These are phyloP conservation scores for Graphilbum ipis-grandicollis DNA, from an alignment of 2,329 filamentous ascomycete species.

Conservation along the genomic window DNA sequence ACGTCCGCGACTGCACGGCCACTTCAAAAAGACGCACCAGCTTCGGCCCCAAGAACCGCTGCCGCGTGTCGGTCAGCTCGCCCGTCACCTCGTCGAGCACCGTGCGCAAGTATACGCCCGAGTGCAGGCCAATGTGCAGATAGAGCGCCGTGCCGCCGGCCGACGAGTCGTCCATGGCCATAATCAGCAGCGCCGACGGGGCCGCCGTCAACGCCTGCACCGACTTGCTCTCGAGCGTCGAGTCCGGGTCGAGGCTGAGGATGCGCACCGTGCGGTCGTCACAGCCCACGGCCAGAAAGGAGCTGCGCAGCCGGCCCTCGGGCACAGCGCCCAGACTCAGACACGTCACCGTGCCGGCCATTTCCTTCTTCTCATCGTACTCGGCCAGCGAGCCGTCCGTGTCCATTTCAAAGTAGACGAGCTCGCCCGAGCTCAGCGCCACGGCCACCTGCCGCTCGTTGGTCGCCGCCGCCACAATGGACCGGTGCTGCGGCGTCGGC, in stretches of 20 bases:
- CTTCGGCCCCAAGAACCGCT: conserved; percentile 84
- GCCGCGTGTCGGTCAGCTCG: conserved; percentile 84
- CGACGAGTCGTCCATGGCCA: conserved; percentile 88
- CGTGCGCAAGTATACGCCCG: conserved; percentile 87
- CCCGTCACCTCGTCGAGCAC: conserved; percentile 91
- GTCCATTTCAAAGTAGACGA: conserved; percentile 97
- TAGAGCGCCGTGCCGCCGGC: conserved; percentile 80
- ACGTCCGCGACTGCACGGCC: conserved; percentile 68
- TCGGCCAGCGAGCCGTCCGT: conserved; percentile 78
- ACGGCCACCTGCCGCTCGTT: conserved; percentile 89
- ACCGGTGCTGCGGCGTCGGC: conserved; percentile 82
- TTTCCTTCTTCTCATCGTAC: conserved; percentile 86
- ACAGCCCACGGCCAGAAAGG: conserved; percentile 88
- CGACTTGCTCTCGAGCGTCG: conserved; percentile 81
- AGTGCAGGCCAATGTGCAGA: conserved; percentile 88
- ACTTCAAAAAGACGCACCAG: conserved; percentile 82
- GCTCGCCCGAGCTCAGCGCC: conserved; percentile 86
- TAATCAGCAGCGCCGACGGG: conserved; percentile 76
- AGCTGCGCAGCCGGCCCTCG: conserved; percentile 73
- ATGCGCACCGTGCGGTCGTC: conserved; percentile 94
- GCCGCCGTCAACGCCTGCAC: conserved; percentile 86
- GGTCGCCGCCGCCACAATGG: conserved; percentile 84
- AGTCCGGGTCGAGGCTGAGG: conserved; percentile 74
- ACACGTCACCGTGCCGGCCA: conserved; percentile 89
- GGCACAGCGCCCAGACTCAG: conserved; percentile 89